A percentile compares a stretch with the other conserved stretches of the same genome.
phyloP scores from a whole-genome alignment of 176 grass and related monocot species.

The Carex cristatella region DNA sequence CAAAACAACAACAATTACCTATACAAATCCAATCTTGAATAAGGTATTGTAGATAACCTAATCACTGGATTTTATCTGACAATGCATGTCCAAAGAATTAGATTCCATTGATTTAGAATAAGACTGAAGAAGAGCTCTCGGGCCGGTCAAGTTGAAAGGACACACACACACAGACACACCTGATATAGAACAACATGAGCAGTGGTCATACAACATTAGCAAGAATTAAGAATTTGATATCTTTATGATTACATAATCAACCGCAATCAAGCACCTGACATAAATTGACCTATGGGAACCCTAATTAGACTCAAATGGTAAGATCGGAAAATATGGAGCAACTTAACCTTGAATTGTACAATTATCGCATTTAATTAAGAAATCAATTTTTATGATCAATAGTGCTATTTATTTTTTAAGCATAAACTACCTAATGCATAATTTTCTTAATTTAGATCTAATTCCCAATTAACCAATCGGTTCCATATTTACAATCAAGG shows the following conservation, averaged over 20 bases:
- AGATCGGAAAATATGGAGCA: not conserved
- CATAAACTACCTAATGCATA: not conserved
- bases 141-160: not conserved
- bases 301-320: not conserved
- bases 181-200: not conserved
- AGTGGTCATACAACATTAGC: not conserved
- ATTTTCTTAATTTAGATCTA: not conserved
- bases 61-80: not conserved
- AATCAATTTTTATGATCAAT: not conserved
- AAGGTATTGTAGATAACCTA: not conserved
- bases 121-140: not conserved
- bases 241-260: not conserved
- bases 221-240: not conserved
- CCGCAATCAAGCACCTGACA: not conserved
- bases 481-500: not conserved
- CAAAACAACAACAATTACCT: not conserved
- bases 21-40: not conserved
- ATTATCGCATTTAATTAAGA: not conserved
- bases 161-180: not conserved
- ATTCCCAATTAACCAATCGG: not conserved
- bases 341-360: not conserved
- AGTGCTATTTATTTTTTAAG: not conserved
- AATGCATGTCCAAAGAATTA: not conserved
- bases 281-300: not conserved
- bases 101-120: not conserved